A percentile compares a stretch with the other conserved stretches of the same genome.
These are phyloP conservation scores for Elaphomyces granulatus DNA, from an alignment of 495 filamentous ascomycete genomes.

Conservation along the genomic window DNA sequence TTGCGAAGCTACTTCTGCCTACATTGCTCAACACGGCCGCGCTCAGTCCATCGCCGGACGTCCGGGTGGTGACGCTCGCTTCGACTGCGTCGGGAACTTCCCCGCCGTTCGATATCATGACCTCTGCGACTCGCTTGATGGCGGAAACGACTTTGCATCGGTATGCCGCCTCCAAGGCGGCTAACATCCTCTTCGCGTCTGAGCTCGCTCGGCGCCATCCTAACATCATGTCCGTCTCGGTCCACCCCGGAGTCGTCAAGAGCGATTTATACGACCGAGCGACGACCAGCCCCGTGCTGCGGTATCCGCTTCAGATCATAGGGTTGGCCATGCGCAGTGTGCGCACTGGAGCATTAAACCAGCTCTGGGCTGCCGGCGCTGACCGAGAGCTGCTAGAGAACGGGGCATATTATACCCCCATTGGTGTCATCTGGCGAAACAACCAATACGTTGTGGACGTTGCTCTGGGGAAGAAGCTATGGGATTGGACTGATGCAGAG, in stretches of 20 bases:
- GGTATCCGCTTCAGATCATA: too few species aligned
- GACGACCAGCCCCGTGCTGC: conserved; percentile 7
- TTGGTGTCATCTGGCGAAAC: conserved; percentile 29
- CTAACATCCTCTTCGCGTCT: conserved; percentile 49
- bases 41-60: not conserved
- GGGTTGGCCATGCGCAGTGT: conserved; percentile 21
- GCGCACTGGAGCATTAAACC: conserved; percentile 38
- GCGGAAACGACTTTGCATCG: conserved; percentile 26
- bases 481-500: conserved; percentile 49
- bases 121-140: conserved; percentile 23
- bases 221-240: conserved; percentile 36
- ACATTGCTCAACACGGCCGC: conserved; percentile 37
- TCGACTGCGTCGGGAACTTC: conserved; percentile 16
- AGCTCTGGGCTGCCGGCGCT: conserved; percentile 42
- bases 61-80: conserved; percentile 24
- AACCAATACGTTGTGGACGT: conserved; percentile 29
- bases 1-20: conserved; percentile 48
- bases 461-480: conserved; percentile 36
- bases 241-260: conserved; percentile 53
- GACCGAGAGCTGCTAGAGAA: conserved; percentile 23
- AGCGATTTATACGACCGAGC: conserved; percentile 33
- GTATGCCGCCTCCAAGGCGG: conserved; percentile 55
- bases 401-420: conserved; percentile 44
- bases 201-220: conserved; percentile 46
- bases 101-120: conserved; percentile 35